Base-by-base conservation (phyloP, 306 rosid genomes). In the Luffa aegyptiaca region DNA sequence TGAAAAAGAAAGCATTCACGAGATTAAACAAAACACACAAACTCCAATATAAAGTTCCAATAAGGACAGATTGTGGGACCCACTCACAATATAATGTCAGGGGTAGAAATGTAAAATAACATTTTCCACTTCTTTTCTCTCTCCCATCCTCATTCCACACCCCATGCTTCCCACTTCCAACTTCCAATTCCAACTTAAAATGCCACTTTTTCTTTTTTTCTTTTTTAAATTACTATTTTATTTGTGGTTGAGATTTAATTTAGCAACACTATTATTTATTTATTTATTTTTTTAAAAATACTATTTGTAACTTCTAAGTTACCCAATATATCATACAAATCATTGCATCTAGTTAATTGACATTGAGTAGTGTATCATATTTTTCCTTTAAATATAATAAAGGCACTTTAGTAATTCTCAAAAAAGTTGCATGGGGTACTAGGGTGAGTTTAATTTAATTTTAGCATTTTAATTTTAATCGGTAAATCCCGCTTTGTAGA, bases 111-210 rank as follows among this genome's bases (percentile, higher is more conserved):
- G 78, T 73, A 49, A 73, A 48, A 6, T 49, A 61, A 33, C 3
- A 73, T 0, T 1, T 39, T 14, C 61, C 78, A 31, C 42, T 46
- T 13, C 53, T 35, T 3, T 14, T 10, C 2, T 56, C 5, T 33
- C 37, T 26, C 76, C 1, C n/a, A 35, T 20, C 3, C 4, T 44
- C 18, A 4, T 3, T n/a, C 75, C 70, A 2, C 44, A 62, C 70
- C 48, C 35, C 75, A 68, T 68, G 75, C 75, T 68, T 68, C 52
- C 75, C 75, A 68, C 51, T 41, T 68, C 13, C 73, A 5, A 33
- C 2, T 63, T 26, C 12, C 1, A 33, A 33, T 63, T 26, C 66
- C 68, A 62, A 17, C 45, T 37, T 39, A 39, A 31, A 64, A 64
- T 36, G 11, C 26, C 6, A 3, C 4, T 39, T 39, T 17, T 65